Evolutionary conservation across 306 rosid genomes (phyloP), one percentile per base, ranked within the genome.

Genomic region (Ochetophila trinervis): DNA sequence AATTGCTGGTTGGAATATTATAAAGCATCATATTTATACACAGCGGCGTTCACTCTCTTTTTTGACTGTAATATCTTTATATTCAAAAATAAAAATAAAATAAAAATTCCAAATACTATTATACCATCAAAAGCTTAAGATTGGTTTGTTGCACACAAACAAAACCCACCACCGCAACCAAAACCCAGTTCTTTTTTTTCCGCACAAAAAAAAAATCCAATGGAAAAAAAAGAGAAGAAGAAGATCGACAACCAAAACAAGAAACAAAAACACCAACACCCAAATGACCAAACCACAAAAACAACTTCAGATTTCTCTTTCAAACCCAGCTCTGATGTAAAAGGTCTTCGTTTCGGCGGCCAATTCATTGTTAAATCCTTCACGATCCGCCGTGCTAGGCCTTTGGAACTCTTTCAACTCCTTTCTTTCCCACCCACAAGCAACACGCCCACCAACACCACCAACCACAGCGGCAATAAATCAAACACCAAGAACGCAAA

Each of bases 321-420:
- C 89, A 94, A 90, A 67, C 90, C 95, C 15, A 69, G 63, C 77
- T 85, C 95, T 1, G 95, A 94, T 1, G 99, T 94, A 7, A 94
- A 94, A 62, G 99, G 99, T 17, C 85, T 94, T 57, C 70, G 96
- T 48, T 94, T 94, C 23, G 99, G 99, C 17, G 95, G 96, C 59
- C 99, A 94, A n/a, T 86, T 90, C 97, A 70, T 94, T 45, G 91
- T 90, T 6, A 94, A 90, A 73, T 94, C 99, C 35, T 94, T 94
- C 84, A 85, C 99, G 54, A 76, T 94, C 76, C 81, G 99, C 8
- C 83, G 88, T 37, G 94, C 99, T 27, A 69, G 82, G 36, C 95
- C 99, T 0, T 45, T 82, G 0, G 95, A 94, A 60, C 88, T 94
- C 53, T 83, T 90, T 16, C 85, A 82, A 27, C 80, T 94, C 34